These are phyloP conservation scores for Porcisia deanei DNA, from an alignment of 208 protist species.

Conservation along the genomic window DNA sequence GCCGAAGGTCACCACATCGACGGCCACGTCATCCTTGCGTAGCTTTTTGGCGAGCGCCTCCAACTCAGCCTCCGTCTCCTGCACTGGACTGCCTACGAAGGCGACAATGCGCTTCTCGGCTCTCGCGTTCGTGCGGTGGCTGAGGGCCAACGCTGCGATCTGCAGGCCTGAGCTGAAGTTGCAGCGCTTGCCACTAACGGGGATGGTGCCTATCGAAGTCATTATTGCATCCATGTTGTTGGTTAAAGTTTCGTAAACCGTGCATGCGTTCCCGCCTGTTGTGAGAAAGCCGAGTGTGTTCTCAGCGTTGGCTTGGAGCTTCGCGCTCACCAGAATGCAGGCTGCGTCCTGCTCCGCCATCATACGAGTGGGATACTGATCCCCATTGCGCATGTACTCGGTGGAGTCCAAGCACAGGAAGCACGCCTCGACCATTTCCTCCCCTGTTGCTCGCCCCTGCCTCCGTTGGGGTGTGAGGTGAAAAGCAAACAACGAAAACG, in stretches of 20 bases:
- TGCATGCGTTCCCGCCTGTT: conserved; percentile 89
- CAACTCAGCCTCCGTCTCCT: conserved; percentile 88
- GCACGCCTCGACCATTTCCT: conserved; percentile 81
- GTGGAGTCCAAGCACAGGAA: conserved; percentile 96
- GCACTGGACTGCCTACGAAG: conserved; percentile 97
- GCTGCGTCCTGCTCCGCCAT: conserved; percentile 96
- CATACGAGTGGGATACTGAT: conserved; percentile 96
- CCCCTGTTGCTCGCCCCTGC: not conserved
- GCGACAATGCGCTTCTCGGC: conserved; percentile 97
- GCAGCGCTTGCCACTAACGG: conserved; percentile 82
- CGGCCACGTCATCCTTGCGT: conserved; percentile 97
- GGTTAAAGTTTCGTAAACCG: conserved; percentile 95
- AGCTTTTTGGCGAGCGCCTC: conserved; percentile 95
- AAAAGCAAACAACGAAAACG: not conserved
- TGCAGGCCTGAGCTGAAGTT: conserved; percentile 92
- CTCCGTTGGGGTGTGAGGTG: not conserved
- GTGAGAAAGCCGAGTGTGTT: conserved; percentile 97
- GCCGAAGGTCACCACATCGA: conserved; percentile 97
- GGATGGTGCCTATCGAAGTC: conserved; percentile 84
- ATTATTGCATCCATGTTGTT: conserved; percentile 95
- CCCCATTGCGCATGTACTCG: conserved; percentile 99
- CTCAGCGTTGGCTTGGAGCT: conserved; percentile 96
- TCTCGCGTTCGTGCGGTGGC: conserved; percentile 95
- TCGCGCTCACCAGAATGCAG: conserved; percentile 93
- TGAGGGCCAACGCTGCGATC: conserved; percentile 96